phyloP scores from a whole-genome alignment of 148 eudicot genomes.

The Nyssa sinensis region DNA sequence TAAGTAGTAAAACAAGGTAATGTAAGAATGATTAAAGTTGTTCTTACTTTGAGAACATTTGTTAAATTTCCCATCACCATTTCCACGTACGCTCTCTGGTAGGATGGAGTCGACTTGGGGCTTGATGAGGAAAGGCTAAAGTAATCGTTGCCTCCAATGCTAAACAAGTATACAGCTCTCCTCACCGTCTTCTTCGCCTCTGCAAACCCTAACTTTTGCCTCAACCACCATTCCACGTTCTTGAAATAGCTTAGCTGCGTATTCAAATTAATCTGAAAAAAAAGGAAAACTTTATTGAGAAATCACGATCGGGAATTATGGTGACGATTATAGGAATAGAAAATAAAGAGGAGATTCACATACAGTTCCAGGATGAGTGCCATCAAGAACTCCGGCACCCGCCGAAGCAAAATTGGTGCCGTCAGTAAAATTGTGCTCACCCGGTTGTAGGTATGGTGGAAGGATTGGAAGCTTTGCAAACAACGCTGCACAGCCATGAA shows the following conservation, averaged over 20 bases:
- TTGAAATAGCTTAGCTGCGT: constrained; percentile 34
- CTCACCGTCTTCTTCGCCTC: neutral
- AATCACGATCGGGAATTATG: too few species aligned
- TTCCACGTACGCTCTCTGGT: constrained; percentile 6
- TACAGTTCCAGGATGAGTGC: constrained; percentile 27
- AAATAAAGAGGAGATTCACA: too few species aligned
- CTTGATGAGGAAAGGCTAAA: constrained; percentile 8
- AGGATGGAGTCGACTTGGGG: constrained; percentile 10
- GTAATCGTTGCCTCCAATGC: constrained; percentile 21
- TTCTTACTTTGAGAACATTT: constrained; percentile 17
- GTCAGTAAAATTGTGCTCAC: constrained; percentile 23
- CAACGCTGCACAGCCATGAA: constrained; percentile 44
- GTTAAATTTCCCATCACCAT: constrained; percentile 18
- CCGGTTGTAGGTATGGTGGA: constrained; percentile 41
- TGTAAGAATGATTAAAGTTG: too few species aligned
- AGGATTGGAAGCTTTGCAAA: constrained; percentile 14
- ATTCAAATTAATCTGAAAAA: constrained; percentile 38
- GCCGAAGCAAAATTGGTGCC: constrained; percentile 53
- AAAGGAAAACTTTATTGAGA: too few species aligned
- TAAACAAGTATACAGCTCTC: constrained; percentile 11
- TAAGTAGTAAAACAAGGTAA: too few species aligned
- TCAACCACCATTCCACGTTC: constrained; percentile 31
- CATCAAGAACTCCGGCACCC: constrained; percentile 47
- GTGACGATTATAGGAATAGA: too few species aligned
- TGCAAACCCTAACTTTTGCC: constrained; percentile 34